Conservation (phyloP, 148 eudicot species). For the Fagopyrum esculentum region DNA sequence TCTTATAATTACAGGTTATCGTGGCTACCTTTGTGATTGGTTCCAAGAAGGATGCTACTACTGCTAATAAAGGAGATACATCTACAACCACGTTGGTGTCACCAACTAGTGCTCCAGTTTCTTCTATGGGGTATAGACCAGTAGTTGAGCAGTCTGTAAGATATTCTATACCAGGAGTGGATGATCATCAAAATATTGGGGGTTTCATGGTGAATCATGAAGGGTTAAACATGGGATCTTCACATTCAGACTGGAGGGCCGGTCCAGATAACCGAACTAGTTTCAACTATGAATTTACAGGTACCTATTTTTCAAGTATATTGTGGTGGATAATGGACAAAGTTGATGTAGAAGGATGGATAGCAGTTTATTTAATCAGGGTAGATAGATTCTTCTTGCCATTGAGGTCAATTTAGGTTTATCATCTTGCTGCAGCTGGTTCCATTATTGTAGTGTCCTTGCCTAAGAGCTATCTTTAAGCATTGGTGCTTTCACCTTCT, state of each 20-base stretch:
- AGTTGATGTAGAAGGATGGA: not conserved
- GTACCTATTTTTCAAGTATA: constrained; percentile 10
- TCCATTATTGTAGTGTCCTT: too few species aligned
- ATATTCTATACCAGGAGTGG: constrained; percentile 19
- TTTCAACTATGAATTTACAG: constrained; percentile 22
- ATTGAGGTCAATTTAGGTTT: not conserved
- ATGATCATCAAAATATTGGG: constrained; percentile 25
- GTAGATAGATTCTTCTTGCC: not conserved
- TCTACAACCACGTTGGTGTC: constrained; percentile 33
- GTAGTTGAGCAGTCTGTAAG: constrained; percentile 32
- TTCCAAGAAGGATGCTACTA: constrained; percentile 40
- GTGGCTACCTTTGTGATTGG: constrained; percentile 63
- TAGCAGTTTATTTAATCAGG: not conserved
- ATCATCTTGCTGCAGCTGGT: too few species aligned
- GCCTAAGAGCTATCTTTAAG: too few species aligned
- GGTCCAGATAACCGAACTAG: constrained; percentile 14
- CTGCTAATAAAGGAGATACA: constrained; percentile 36
- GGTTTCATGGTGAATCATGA: constrained; percentile 31
- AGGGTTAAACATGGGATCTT: constrained; percentile 18
- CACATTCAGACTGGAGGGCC: constrained; percentile 29
- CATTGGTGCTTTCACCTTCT: constrained; percentile 2
- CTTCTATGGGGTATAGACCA: constrained; percentile 43
- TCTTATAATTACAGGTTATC: constrained; percentile 41
- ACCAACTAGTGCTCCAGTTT: constrained; percentile 32
- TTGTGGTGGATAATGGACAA: not conserved